Base-by-base conservation (phyloP, 768 basidiomycete species). In the Leucosporidium creatinivorum region DNA sequence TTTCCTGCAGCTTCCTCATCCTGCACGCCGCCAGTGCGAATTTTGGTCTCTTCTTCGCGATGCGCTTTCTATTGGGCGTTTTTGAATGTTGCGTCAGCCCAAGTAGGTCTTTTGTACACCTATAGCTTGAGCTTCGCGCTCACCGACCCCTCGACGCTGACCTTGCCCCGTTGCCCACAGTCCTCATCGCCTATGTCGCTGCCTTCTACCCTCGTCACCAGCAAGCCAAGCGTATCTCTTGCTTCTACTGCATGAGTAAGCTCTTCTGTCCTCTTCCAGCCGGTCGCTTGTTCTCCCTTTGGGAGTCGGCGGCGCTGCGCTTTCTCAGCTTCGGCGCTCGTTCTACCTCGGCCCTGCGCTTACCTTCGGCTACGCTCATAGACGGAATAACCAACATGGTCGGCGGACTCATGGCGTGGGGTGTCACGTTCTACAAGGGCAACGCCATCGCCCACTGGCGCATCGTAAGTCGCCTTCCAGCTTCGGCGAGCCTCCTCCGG, bases 201-300 rank as follows among this genome's bases (percentile, higher is more conserved):
- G 10, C 39, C 39, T 25, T 19, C n/a, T 25, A 26, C 52, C 23
- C 26, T 54, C 52, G 18, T 5, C 6, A 26, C 26, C 57, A 31
- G 71, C 85, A 87, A 79, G 83, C 84, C 0, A 81, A 79, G 23
- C 81, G 85, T 10, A 83, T 87, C 23, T 82, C 84, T 6, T 85
- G 83, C 81, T 87, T 87, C 76, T 87, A 87, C 76, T 85, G 36
- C 85, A 86, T 84, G 85, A 84, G 13, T 12, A 4, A 25, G 10
- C n/a, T n/a, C n/a, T n/a, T n/a, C n/a, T n/a, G n/a, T n/a, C n/a
- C n/a, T n/a, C n/a, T n/a, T n/a, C n/a, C n/a, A n/a, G n/a, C n/a
- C n/a, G n/a, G n/a, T n/a, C n/a, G n/a, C n/a, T n/a, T n/a, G n/a
- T n/a, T n/a, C n/a, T n/a, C n/a, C n/a, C n/a, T n/a, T n/a, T n/a